A percentile compares a stretch with the other conserved stretches of the same genome.
These are phyloP conservation scores for Exophiala spinifera DNA, from an alignment of 2,329 filamentous ascomycete species.

Conservation along the genomic window DNA sequence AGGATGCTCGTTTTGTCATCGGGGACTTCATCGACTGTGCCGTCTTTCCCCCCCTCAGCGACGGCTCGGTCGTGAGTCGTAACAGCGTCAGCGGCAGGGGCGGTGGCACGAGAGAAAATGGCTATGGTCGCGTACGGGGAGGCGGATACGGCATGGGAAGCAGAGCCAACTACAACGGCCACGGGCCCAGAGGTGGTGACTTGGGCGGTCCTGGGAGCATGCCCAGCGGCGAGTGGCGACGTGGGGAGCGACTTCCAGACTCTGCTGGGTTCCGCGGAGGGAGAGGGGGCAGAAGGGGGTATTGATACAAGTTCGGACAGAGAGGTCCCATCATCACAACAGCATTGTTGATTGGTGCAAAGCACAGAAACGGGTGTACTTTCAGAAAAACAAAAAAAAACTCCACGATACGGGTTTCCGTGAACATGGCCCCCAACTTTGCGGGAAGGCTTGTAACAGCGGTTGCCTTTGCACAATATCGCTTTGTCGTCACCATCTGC, in stretches of 20 bases:
- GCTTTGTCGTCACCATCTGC: conserved; percentile 2
- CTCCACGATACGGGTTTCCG: too few species aligned
- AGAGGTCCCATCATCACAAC: too few species aligned
- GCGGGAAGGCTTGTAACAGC: conserved; percentile 3
- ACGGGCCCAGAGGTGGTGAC: conserved; percentile 44
- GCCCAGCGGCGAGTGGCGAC: conserved; percentile 48
- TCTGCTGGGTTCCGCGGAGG: conserved; percentile 40
- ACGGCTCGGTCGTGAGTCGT: conserved; percentile 62
- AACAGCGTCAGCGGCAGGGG: conserved; percentile 29
- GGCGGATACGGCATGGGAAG: conserved; percentile 40
- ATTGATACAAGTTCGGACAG: conserved; percentile 6
- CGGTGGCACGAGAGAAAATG: conserved; percentile 41
- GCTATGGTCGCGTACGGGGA: conserved; percentile 41
- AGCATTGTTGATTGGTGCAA: too few species aligned
- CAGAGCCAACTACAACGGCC: conserved; percentile 42
- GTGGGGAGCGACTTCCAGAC: conserved; percentile 46
- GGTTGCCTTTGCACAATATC: conserved; percentile 2
- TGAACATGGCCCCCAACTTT: too few species aligned
- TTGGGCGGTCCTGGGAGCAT: conserved; percentile 33
- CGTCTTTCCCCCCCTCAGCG: conserved; percentile 69
- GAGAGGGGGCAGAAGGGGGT: conserved; percentile 19
- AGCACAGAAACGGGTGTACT: too few species aligned
- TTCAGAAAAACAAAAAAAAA: too few species aligned
- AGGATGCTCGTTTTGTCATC: conserved; percentile 76
- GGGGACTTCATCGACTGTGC: conserved; percentile 86